These are phyloP conservation scores for Colletotrichum filicis DNA, from an alignment of 2,329 filamentous ascomycete species.

Conservation along the genomic window DNA sequence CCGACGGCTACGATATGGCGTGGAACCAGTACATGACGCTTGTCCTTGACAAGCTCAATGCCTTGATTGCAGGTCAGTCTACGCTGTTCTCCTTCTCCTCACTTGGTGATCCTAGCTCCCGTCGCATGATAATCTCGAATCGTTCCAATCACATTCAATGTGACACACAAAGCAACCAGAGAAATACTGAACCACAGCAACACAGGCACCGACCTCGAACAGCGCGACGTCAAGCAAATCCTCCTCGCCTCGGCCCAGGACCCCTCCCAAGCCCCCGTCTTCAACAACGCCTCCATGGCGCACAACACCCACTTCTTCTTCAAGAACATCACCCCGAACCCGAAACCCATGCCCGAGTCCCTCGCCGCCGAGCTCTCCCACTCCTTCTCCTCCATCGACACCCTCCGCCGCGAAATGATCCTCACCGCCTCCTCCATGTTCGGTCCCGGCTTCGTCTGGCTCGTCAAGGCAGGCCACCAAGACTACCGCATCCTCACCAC, in stretches of 20 bases:
- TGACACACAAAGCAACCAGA: not conserved
- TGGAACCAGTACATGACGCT: constrained; percentile 86
- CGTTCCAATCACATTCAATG: not conserved
- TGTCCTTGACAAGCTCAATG: constrained; percentile 81
- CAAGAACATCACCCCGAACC: constrained; percentile 59
- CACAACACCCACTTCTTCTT: constrained; percentile 93
- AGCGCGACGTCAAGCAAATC: constrained; percentile 73
- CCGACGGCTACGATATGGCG: constrained; percentile 76
- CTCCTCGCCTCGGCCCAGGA: constrained; percentile 82
- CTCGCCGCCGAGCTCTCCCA: constrained; percentile 71
- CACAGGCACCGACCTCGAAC: constrained; percentile 72
- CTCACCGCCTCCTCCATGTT: constrained; percentile 91
- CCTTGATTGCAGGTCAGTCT: constrained; percentile 74
- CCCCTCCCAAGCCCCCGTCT: constrained; percentile 79
- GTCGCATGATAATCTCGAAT: not conserved
- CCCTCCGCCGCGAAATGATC: constrained; percentile 82
- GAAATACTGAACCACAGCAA: not conserved
- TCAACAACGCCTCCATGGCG: constrained; percentile 97
- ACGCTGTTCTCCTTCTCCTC: not conserved
- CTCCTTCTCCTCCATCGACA: constrained; percentile 86
- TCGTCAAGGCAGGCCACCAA: constrained; percentile 70
- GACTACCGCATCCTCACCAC: constrained; percentile 81
- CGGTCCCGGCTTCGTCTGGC: constrained; percentile 96
- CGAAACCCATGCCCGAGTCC: constrained; percentile 62
- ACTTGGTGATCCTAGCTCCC: not conserved